Conservation (phyloP, 2,329 filamentous ascomycete species). For the Penicillium sumatraense region DNA sequence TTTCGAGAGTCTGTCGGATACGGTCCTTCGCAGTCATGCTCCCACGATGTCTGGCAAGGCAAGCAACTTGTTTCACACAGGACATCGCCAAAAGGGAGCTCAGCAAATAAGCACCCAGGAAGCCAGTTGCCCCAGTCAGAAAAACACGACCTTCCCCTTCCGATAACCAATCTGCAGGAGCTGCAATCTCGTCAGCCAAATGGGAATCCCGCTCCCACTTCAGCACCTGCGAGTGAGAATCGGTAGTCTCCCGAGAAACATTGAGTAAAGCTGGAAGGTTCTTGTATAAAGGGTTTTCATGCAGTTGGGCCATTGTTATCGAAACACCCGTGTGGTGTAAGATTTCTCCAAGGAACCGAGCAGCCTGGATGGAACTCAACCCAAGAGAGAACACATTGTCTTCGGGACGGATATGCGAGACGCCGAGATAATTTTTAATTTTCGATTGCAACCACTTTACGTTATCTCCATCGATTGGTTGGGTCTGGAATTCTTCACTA, state of each 20-base stretch:
- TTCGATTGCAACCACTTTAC: not conserved
- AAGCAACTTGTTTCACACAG: not conserved
- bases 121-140: conserved; percentile 2
- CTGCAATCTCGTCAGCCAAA: not conserved
- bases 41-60: conserved; percentile 48
- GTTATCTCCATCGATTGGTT: not conserved
- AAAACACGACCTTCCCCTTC: not conserved
- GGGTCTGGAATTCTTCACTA: not conserved
- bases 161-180: not conserved
- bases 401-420: not conserved
- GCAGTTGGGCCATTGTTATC: not conserved
- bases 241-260: not conserved
- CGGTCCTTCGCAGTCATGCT: conserved; percentile 21
- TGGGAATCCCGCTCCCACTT: not conserved
- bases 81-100: not conserved
- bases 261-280: not conserved
- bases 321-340: not conserved
- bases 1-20: conserved; percentile 7
- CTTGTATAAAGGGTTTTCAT: not conserved
- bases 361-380: not conserved
- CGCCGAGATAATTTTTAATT: not conserved
- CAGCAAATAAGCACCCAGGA: conserved; percentile 59
- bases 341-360: not conserved
- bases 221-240: not conserved
- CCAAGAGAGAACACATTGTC: conserved; percentile 1